Conservation (phyloP, 73 alveolate species). For the Breviolum minutum region DNA sequence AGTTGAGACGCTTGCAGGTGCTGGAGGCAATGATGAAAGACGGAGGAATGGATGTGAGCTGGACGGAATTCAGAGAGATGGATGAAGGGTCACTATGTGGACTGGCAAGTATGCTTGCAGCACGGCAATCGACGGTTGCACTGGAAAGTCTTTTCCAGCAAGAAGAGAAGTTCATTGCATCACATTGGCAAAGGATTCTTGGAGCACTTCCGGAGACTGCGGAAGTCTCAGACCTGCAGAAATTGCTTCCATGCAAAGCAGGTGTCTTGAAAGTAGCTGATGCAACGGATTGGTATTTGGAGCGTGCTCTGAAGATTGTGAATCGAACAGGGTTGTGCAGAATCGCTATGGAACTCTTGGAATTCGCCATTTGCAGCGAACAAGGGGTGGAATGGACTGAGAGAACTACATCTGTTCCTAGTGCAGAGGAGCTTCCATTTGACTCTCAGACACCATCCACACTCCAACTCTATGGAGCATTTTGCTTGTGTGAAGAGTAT, state of each 20-base stretch:
- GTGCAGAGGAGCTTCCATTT: neutral
- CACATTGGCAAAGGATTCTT: slow-evolving; percentile 27
- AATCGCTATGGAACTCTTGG: slow-evolving; percentile 44
- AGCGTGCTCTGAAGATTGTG: slow-evolving; percentile 25
- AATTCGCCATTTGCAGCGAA: slow-evolving; percentile 17
- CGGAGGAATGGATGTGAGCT: neutral
- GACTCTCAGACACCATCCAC: neutral
- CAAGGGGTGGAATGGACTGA: slow-evolving; percentile 40
- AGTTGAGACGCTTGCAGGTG: slow-evolving; percentile 38
- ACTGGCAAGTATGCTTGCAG: slow-evolving; percentile 17
- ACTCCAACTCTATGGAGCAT: slow-evolving; percentile 20
- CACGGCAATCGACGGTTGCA: slow-evolving; percentile 19
- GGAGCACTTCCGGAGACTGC: slow-evolving; percentile 53
- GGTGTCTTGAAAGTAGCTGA: neutral
- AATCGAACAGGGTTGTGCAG: slow-evolving; percentile 43
- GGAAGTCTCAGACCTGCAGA: neutral
- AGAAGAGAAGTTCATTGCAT: neutral
- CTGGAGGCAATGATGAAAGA: slow-evolving; percentile 3
- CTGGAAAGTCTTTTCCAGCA: slow-evolving; percentile 1
- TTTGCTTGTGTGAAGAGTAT: slow-evolving; percentile 53
- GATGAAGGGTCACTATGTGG: slow-evolving; percentile 14
- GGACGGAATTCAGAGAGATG: slow-evolving; percentile 44
- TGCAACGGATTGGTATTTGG: slow-evolving; percentile 21
- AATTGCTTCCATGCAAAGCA: neutral
- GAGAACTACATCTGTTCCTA: neutral